Conservation (phyloP, 1,284 basidiomycete species). For the Cutaneotrichosporon spelunceum region DNA sequence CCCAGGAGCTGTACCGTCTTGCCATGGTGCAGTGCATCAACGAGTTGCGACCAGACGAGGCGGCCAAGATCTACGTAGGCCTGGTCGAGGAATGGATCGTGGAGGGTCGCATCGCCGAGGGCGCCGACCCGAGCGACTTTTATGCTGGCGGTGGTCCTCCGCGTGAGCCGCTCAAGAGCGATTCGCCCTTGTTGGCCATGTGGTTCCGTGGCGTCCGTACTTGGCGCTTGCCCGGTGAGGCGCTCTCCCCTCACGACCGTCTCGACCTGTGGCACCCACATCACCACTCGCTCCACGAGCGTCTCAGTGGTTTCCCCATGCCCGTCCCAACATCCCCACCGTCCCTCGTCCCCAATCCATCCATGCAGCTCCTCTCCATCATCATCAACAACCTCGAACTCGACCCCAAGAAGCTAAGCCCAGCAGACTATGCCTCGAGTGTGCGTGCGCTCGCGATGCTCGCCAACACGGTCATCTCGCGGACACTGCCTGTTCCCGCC, state of each 20-base stretch:
- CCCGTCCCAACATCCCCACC: conserved; percentile 49
- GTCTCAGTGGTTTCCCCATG: conserved; percentile 46
- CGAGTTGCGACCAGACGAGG: conserved; percentile 37
- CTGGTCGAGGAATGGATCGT: conserved; percentile 52
- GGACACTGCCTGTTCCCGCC: conserved; percentile 46
- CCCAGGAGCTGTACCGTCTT: conserved; percentile 33
- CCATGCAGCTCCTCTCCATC: conserved; percentile 26
- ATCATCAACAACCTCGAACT: conserved; percentile 37
- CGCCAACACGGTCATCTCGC: conserved; percentile 47
- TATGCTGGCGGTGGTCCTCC: conserved; percentile 27
- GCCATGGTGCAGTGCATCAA: conserved; percentile 31
- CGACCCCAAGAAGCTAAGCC: conserved; percentile 26
- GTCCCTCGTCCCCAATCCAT: conserved; percentile 42
- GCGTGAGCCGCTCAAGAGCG: conserved; percentile 12
- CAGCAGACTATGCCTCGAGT: conserved; percentile 35
- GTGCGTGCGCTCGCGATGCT: conserved; percentile 49
- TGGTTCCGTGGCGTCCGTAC: conserved; percentile 50
- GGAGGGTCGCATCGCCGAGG: conserved; percentile 48
- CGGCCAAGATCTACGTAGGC: conserved; percentile 47
- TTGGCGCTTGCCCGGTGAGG: conserved; percentile 49
- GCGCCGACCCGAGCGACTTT: conserved; percentile 42
- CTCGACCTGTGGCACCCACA: conserved; percentile 51
- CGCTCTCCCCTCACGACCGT: conserved; percentile 45
- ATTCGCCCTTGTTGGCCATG: conserved; percentile 26
- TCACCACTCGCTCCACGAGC: conserved; percentile 39